Conservation (phyloP, 2,329 filamentous ascomycete genomes). For the Aspergillus versicolor region DNA sequence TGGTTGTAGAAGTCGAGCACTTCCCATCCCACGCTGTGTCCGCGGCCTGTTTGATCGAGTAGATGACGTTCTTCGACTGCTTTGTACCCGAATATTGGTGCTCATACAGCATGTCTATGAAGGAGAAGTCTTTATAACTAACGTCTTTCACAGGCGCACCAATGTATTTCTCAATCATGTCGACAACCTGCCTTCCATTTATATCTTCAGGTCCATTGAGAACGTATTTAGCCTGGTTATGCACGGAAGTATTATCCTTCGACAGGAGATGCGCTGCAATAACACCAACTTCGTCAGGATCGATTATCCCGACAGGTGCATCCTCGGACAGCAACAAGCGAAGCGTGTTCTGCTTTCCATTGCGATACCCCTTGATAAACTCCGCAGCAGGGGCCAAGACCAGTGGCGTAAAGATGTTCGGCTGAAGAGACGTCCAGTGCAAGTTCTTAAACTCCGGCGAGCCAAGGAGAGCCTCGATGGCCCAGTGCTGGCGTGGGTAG, state of each 20-base stretch:
- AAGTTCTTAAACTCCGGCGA: constrained; percentile 37
- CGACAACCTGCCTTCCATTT: constrained; percentile 35
- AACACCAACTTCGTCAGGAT: constrained; percentile 35
- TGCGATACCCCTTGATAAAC: constrained; percentile 35
- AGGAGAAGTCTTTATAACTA: constrained; percentile 30
- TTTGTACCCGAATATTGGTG: no score
- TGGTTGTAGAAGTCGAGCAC: constrained; percentile 23
- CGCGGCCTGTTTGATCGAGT: background rate
- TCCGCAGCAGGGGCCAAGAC: constrained; percentile 25
- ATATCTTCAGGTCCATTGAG: constrained; percentile 44
- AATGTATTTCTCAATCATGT: constrained; percentile 30
- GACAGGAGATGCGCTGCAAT: constrained; percentile 38
- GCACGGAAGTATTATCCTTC: constrained; percentile 25
- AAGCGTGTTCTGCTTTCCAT: constrained; percentile 31
- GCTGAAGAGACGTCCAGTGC: constrained; percentile 43
- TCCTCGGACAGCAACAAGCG: constrained; percentile 29
- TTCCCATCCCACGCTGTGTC: constrained; percentile 34
- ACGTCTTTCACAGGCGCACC: constrained; percentile 8
- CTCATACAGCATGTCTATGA: constrained; percentile 21
- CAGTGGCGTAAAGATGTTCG: constrained; percentile 33
- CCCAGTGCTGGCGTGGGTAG: constrained; percentile 43
- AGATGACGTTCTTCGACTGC: no score
- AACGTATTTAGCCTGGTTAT: constrained; percentile 38
- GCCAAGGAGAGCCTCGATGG: constrained; percentile 40
- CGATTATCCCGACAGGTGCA: constrained; percentile 24